Evolutionary conservation across 2,329 filamentous ascomycete species (phyloP).

Genomic region (Thyridium curvatum): DNA sequence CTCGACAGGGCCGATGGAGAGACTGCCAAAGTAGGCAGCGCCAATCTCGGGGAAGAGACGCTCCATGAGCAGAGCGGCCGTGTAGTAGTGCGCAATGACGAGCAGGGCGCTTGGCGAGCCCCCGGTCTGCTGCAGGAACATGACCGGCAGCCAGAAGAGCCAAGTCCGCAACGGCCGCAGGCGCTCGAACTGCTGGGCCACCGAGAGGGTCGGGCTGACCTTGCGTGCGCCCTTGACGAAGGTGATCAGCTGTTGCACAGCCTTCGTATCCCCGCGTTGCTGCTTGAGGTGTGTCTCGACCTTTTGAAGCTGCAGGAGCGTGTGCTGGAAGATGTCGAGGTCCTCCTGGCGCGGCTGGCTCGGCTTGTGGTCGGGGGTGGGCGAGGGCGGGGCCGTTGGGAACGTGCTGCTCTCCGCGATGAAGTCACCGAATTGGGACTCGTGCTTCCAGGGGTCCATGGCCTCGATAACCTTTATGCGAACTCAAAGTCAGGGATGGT

Average conservation of each 20-base stretch:
- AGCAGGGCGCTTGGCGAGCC: slow-evolving; percentile 73
- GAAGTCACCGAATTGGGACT: slow-evolving; percentile 79
- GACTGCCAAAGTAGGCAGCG: slow-evolving; percentile 76
- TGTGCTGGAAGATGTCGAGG: slow-evolving; percentile 59
- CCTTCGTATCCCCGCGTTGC: slow-evolving; percentile 62
- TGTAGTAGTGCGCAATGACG: slow-evolving; percentile 87
- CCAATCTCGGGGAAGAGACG: slow-evolving; percentile 89
- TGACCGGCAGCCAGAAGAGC: slow-evolving; percentile 93
- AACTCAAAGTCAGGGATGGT: neutral
- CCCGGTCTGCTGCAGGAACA: slow-evolving; percentile 70
- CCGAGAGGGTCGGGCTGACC: slow-evolving; percentile 61
- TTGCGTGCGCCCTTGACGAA: slow-evolving; percentile 69
- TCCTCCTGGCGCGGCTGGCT: slow-evolving; percentile 64
- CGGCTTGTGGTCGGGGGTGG: slow-evolving; percentile 53
- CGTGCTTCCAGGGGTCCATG: slow-evolving; percentile 87
- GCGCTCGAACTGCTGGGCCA: slow-evolving; percentile 83
- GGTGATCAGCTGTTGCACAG: slow-evolving; percentile 62
- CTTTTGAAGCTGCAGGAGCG: slow-evolving; percentile 60
- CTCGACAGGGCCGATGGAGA: slow-evolving; percentile 76
- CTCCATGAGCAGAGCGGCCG: slow-evolving; percentile 79
- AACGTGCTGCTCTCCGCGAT: slow-evolving; percentile 74
- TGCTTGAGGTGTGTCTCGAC: slow-evolving; percentile 64
- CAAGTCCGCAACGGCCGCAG: slow-evolving; percentile 83
- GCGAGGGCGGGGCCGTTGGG: slow-evolving; percentile 58
- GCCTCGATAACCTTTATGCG: slow-evolving; percentile 67